These are phyloP conservation scores for Candida nonsorbophila DNA, from an alignment of 805 yeast species.

Conservation along the genomic window DNA sequence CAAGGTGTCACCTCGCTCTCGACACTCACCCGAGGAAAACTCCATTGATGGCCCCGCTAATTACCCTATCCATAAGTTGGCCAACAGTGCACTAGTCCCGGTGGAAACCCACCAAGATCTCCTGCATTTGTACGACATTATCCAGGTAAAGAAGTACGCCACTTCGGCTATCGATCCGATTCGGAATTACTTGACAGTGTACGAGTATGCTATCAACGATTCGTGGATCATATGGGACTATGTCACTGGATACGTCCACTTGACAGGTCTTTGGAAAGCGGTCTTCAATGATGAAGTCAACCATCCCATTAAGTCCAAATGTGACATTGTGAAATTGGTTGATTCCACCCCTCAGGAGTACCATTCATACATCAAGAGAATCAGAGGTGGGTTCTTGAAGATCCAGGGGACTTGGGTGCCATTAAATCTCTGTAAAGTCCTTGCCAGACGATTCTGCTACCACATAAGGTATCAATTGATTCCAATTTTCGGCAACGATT, in stretches of 20 bases:
- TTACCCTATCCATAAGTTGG: conserved; percentile 7
- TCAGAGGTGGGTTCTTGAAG: conserved; percentile 85
- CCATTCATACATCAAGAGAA: conserved; percentile 60
- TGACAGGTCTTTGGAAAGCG: conserved; percentile 84
- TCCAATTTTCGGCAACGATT: conserved; percentile 73
- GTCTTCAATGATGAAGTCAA: conserved; percentile 1
- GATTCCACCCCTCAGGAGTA: conserved; percentile 58
- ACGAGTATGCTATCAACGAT: conserved; percentile 61
- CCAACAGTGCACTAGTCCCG: conserved; percentile 4
- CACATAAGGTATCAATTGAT: conserved; percentile 69
- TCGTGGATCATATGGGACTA: conserved; percentile 86
- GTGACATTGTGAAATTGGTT: conserved; percentile 69
- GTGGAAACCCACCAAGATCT: conserved; percentile 4
- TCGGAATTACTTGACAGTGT: conserved; percentile 63
- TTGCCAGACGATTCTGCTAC: conserved; percentile 74
- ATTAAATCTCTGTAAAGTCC: conserved; percentile 54
- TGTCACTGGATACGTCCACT: conserved; percentile 77
- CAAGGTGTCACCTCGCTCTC: no score
- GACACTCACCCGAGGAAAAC: no score
- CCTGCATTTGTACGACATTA: conserved; percentile 11
- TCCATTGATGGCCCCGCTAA: conserved; percentile 5
- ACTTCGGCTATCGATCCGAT: conserved; percentile 62
- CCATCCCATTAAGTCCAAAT: conserved; percentile 37
- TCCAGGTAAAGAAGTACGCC: conserved; percentile 51
- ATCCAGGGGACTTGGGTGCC: conserved; percentile 96